A percentile compares a stretch with the other conserved stretches of the same genome.
phyloP scores from a whole-genome alignment of 148 eudicot species.

The Bassia scoparia region DNA sequence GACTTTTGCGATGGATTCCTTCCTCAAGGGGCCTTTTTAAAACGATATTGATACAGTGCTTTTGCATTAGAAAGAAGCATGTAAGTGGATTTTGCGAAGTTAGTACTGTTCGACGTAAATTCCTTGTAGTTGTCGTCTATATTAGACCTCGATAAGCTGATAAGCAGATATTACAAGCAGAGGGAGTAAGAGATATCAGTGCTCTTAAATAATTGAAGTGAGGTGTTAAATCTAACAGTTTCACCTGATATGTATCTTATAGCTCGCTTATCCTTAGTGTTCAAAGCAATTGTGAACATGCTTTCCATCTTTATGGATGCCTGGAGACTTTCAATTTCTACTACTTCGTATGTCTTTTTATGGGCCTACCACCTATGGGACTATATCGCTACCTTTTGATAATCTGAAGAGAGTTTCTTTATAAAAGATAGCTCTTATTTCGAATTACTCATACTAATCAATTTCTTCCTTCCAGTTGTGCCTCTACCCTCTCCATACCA shows the following conservation, averaged over 20 bases:
- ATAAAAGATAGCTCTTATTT: not conserved
- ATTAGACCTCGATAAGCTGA: no score
- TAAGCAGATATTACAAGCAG: no score
- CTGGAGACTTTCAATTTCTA: not conserved
- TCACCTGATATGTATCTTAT: no score
- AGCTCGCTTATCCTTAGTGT: not conserved
- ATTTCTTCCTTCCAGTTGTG: slow-evolving; percentile 43
- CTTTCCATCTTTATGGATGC: not conserved
- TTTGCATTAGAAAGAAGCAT: no score
- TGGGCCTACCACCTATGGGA: not conserved
- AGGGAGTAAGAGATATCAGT: no score
- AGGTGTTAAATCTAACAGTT: no score
- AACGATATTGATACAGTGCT: no score
- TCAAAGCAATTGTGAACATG: not conserved
- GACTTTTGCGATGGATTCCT: no score
- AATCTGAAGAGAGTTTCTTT: not conserved
- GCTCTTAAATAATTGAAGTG: not conserved
- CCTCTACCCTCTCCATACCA: slow-evolving; percentile 77
- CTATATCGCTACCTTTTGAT: not conserved
- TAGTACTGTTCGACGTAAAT: no score
- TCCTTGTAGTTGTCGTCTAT: no score
- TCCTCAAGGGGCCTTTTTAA: no score
- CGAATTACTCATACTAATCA: slow-evolving; percentile 4
- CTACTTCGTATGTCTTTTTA: not conserved
- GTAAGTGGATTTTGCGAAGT: no score